These are phyloP conservation scores for Taphrina sp. DNA, from an alignment of 1,139 yeast genomes.

Conservation along the genomic window DNA sequence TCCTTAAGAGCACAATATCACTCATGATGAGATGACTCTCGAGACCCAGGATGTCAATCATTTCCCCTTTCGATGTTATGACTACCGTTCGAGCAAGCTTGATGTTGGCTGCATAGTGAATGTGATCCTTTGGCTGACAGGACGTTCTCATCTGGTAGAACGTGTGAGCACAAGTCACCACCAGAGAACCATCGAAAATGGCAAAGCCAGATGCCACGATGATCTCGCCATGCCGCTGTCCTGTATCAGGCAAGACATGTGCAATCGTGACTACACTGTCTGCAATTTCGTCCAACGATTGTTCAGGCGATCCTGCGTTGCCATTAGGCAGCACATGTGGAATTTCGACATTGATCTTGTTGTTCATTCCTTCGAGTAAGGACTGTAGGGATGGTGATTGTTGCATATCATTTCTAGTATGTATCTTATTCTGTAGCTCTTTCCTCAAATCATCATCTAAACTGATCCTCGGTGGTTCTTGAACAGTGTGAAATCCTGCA, in stretches of 20 bases:
- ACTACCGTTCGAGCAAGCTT: conserved; percentile 15
- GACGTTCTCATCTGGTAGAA: conserved; percentile 19
- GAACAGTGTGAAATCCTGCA: too few species aligned
- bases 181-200: conserved; percentile 17
- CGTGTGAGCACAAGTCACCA: conserved; percentile 20
- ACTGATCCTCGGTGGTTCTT: too few species aligned
- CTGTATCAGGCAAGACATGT: conserved; percentile 5
- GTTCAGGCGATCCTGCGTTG: conserved; percentile 13
- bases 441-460: too few species aligned
- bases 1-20: conserved; percentile 13
- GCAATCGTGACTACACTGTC: conserved; percentile 29
- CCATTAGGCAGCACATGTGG: conserved; percentile 21
- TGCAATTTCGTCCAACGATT: conserved; percentile 13
- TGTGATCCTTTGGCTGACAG: conserved; percentile 17
- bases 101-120: conserved; percentile 13
- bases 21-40: conserved; percentile 26
- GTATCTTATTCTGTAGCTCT: too few species aligned
- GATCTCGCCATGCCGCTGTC: conserved; percentile 11
- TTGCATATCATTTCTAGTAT: too few species aligned
- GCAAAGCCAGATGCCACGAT: conserved; percentile 22
- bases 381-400: not conserved
- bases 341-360: conserved; percentile 18
- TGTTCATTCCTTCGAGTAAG: conserved; percentile 4
- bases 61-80: conserved; percentile 10
- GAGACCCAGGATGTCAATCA: conserved; percentile 5